Evolutionary conservation across 176 grass and related monocot species (phyloP).

Genomic region (Phragmites australis): DNA sequence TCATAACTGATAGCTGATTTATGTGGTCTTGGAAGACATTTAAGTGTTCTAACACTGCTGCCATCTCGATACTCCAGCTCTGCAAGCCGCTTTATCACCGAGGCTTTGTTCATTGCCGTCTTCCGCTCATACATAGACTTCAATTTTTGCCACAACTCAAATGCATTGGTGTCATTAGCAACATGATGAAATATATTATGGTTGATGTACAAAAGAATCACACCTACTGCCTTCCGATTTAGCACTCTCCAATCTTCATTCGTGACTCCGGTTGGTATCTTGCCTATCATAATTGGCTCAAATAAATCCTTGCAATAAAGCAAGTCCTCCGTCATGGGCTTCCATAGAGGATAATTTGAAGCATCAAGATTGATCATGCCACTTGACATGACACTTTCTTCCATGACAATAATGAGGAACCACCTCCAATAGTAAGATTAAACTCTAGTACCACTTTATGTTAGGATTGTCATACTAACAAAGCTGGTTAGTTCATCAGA

Average conservation of each 20-base stretch:
- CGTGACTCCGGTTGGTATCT: neutral
- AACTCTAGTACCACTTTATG: neutral
- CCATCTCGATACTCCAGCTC: conserved; percentile 9
- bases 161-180: neutral
- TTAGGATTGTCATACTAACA: neutral
- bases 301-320: conserved; percentile 31
- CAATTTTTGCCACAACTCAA: neutral
- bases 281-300: neutral
- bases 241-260: neutral
- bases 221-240: neutral
- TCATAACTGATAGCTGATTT: neutral
- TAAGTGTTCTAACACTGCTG: neutral
- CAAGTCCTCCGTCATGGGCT: conserved; percentile 6
- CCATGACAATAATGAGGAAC: neutral
- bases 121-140: conserved; percentile 20
- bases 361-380: neutral
- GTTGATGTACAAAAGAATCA: neutral
- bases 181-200: conserved; percentile 17
- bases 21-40: conserved; percentile 29
- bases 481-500: neutral
- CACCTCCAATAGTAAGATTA: no score
- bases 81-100: neutral
- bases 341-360: no score
- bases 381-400: neutral
- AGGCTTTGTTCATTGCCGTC: neutral